Evolutionary conservation across 352 stramenopile genomes (phyloP), one percentile per base, ranked within the genome.

Genomic region (Ophiocytium majus): DNA sequence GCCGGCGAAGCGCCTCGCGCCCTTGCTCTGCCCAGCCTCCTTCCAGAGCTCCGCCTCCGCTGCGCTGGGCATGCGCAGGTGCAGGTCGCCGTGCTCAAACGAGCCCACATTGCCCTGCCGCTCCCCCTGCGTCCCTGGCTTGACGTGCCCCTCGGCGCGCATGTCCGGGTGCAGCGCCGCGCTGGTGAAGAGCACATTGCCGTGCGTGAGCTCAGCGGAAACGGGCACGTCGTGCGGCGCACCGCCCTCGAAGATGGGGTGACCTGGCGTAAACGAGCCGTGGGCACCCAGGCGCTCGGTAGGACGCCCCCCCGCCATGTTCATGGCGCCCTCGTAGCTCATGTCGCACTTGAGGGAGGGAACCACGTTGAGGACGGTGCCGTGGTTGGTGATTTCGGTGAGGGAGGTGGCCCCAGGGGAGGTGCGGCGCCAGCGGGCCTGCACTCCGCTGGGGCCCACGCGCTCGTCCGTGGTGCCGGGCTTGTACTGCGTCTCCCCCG

Each of bases 271-370:
- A 63, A 88, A 88, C 31, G 34, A 1, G 28, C 80, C 80, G 32
- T 43, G 83, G n/a, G 63, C 49, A 23, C 84, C 84, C 0, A 86
- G 50, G 57, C 80, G 76, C 80, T 88, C 84, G 23, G 37, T 82
- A 23, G 76, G 50, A 37, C 84, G 84, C 34, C 50, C 35, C 5
- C 83, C 83, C 14, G 71, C 66, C 28, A 50, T 78, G 50, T 86
- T 88, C 35, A 28, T 78, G 63, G 75, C 33, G 66, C 37, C 34
- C 31, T 79, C 79, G 23, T 78, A 76, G 10, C 31, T 66, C 31
- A 86, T 31, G 49, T 88, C 79, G 57, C 63, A 79, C 71, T 88
- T 64, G 80, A 75, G 71, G 33, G n/a, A 43, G 1, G 79, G 28
- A 10, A 32, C 78, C 35, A 64, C 50, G 32, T 57, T 80, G 23